These are phyloP conservation scores for Sclerotinia borealis DNA, from an alignment of 2,329 filamentous ascomycete genomes.

Conservation along the genomic window DNA sequence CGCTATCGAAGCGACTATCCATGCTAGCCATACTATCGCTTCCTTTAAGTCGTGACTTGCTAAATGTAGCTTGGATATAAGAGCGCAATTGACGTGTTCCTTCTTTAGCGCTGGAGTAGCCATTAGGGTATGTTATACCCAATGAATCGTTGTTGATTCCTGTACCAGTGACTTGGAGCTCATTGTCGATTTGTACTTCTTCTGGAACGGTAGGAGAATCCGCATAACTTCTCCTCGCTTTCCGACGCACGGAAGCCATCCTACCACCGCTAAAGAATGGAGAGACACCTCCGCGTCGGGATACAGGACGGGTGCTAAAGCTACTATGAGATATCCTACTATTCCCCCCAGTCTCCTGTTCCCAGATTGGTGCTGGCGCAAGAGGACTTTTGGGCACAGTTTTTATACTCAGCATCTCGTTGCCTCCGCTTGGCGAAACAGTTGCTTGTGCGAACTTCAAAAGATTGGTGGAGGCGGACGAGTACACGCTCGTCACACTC, in stretches of 20 bases:
- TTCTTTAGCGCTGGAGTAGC: slow-evolving; percentile 25
- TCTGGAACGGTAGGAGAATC: slow-evolving; percentile 28
- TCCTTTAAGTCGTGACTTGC: slow-evolving; percentile 14
- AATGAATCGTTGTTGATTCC: slow-evolving; percentile 16
- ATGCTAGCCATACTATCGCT: slow-evolving; percentile 19
- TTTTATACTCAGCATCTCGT: slow-evolving; percentile 12
- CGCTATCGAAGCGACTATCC: slow-evolving; percentile 29
- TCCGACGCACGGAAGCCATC: slow-evolving; percentile 13
- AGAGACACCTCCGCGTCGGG: slow-evolving; percentile 23
- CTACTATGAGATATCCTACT: slow-evolving; percentile 11
- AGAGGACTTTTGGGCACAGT: slow-evolving; percentile 16
- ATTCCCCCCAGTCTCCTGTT: slow-evolving; percentile 4
- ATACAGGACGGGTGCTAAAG: slow-evolving; percentile 20
- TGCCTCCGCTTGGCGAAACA: slow-evolving; percentile 20
- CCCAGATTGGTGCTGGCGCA: not conserved
- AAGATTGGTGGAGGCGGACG: not conserved
- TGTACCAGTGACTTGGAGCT: slow-evolving; percentile 9
- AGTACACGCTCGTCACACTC: slow-evolving; percentile 17
- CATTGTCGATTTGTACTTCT: slow-evolving; percentile 17
- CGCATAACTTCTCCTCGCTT: slow-evolving; percentile 20
- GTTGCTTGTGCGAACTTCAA: slow-evolving; percentile 11
- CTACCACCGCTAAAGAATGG: slow-evolving; percentile 28
- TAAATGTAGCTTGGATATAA: slow-evolving; percentile 22
- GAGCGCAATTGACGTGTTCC: slow-evolving; percentile 26
- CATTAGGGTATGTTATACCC: slow-evolving; percentile 24